Percentiles rank a stretch among this genome's conserved stretches.
Evolutionary conservation across 805 yeast species (phyloP).

Genomic region (Zygotorulaspora danielsina): DNA sequence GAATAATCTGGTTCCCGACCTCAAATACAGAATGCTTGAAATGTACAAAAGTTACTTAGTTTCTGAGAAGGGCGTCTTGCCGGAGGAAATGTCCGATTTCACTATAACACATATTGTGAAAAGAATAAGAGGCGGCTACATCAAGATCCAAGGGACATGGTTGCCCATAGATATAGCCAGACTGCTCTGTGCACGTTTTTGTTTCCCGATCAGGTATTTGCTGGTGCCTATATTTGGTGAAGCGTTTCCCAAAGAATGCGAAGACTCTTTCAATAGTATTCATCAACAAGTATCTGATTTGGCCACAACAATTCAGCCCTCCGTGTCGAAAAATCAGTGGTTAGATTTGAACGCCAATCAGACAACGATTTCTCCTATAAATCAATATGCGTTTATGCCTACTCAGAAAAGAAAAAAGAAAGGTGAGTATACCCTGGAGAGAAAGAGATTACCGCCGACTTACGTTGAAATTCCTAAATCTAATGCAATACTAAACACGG

Average conservation of each 20-base stretch:
- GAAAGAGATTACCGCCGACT: not conserved
- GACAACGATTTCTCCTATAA: not conserved
- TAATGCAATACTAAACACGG: not conserved
- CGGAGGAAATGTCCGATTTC: constrained; percentile 15
- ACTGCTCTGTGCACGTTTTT: constrained; percentile 64
- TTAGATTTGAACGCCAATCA: not conserved
- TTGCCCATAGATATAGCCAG: constrained; percentile 66
- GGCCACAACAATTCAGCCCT: not conserved
- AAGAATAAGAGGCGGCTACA: constrained; percentile 83
- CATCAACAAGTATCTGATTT: constrained; percentile 1
- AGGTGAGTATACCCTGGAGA: not conserved
- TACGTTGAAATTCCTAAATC: not conserved
- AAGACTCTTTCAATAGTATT: constrained; percentile 12
- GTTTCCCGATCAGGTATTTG: constrained; percentile 71
- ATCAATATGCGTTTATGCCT: constrained; percentile 1
- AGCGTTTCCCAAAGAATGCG: constrained; percentile 45
- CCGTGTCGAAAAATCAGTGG: not conserved
- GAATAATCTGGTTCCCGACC: constrained; percentile 25
- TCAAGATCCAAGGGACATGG: constrained; percentile 95
- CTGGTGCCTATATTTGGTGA: constrained; percentile 77
- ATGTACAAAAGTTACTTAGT: constrained; percentile 15
- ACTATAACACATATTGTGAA: constrained; percentile 36
- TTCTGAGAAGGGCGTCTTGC: constrained; percentile 10
- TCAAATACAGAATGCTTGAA: constrained; percentile 18
- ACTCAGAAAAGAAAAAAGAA: not conserved